Evolutionary conservation across 768 basidiomycete genomes (phyloP), one percentile per base, ranked within the genome.

Genomic region (Postia placenta): DNA sequence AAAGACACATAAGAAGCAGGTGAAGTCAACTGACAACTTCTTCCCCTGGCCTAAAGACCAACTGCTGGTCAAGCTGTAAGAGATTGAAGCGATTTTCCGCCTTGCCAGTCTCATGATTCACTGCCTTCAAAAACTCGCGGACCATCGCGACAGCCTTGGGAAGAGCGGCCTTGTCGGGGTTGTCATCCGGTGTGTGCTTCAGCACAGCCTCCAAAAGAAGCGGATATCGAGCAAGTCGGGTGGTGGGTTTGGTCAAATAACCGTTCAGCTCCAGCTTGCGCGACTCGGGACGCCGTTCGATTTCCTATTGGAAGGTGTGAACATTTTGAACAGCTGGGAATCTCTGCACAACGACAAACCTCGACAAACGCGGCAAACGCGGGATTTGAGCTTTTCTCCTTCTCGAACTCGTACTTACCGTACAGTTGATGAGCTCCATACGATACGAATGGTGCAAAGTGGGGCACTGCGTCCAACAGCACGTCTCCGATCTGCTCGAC

Each of bases 331-430:
- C 3, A 11, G 12, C 3, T 3, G 5, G n/a, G 11, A 36, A 20
- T 20, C 5, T 3, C 24, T 4, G 4, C 7, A 11, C 30, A 17
- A 28, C 5, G n/a, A 36, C 81, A 45, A 57, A 92, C 93, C 75
- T 98, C 96, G 25, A 98, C 96, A 65, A 98, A 99, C 51, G 82
- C 81, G 45, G 92, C 87, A 69, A 99, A 99, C 11, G 83, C 87
- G 4, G 87, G 80, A 69, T 99, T 99, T 44, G 83, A 78, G 48
- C 78, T 83, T 74, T 97, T 98, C 75, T 98, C 96, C 75, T 91
- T 95, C 73, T 99, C 96, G 65, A 99, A 98, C 69, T 97, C 94
- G 64, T 92, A 97, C 68, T 98, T 99, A 11, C 96, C 96, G 62
- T 95, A 97, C 49, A 97, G 71, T 66, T 99, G 96, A 63, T 98